A percentile compares a stretch with the other conserved stretches of the same genome.
Evolutionary conservation across 306 rosid genomes (phyloP).

Genomic region (Cucumis hystrix): DNA sequence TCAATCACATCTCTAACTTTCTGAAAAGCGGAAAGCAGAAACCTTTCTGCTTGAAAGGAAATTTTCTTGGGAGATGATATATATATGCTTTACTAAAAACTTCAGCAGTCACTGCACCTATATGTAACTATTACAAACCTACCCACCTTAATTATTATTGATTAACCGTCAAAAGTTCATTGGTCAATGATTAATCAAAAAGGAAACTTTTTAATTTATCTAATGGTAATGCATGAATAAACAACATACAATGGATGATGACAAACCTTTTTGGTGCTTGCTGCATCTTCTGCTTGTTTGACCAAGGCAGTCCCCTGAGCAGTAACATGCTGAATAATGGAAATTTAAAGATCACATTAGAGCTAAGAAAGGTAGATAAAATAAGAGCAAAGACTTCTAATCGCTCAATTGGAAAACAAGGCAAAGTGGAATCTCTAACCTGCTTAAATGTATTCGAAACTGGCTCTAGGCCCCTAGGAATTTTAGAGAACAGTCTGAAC

Average conservation of each 20-base stretch:
- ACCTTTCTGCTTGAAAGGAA: neutral
- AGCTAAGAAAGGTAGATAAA: neutral
- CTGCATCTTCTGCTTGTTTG: slow-evolving; percentile 96
- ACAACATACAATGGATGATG: slow-evolving; percentile 5
- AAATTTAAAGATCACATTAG: slow-evolving; percentile 8
- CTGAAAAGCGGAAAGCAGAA: neutral
- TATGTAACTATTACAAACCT: neutral
- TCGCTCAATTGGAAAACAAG: neutral
- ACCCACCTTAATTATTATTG: neutral
- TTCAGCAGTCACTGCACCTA: neutral
- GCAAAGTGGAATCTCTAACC: slow-evolving; percentile 24
- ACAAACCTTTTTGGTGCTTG: slow-evolving; percentile 75
- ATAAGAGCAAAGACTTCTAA: neutral
- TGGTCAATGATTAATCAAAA: neutral
- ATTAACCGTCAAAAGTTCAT: neutral
- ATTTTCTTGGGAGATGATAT: neutral
- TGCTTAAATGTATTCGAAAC: slow-evolving; percentile 79
- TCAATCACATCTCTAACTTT: neutral
- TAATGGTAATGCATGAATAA: neutral
- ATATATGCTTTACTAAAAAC: neutral
- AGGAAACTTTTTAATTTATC: neutral
- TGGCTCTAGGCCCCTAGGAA: slow-evolving; percentile 82
- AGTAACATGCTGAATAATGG: slow-evolving; percentile 67
- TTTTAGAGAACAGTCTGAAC: slow-evolving; percentile 96
- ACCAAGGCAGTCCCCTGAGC: slow-evolving; percentile 89